These are phyloP conservation scores for Trypanosoma scelopori DNA, from an alignment of 208 protist genomes.

Conservation along the genomic window DNA sequence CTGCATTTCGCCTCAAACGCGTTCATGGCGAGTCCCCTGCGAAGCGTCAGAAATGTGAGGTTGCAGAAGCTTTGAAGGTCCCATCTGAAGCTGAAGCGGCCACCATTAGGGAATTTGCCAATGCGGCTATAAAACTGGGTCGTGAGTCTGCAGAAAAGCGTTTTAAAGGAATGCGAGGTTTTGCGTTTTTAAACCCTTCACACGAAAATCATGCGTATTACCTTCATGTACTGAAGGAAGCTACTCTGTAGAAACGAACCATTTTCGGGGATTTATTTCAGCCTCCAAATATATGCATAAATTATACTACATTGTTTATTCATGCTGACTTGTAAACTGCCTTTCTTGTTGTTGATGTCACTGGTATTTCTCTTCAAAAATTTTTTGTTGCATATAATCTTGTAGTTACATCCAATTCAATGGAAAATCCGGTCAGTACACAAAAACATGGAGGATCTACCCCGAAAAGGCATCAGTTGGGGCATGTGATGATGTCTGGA, in stretches of 20 bases:
- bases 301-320: neutral
- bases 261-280: conserved; percentile 23
- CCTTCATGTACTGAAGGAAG: conserved; percentile 42
- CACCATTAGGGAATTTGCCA: conserved; percentile 69
- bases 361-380: too few relatives aligned
- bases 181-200: conserved; percentile 71
- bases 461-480: neutral
- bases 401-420: neutral
- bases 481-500: conserved; percentile 6
- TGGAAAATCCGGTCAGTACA: neutral
- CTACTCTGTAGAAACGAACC: neutral
- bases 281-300: conserved; percentile 19
- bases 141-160: conserved; percentile 65
- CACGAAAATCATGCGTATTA: conserved; percentile 80
- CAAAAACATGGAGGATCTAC: neutral
- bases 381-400: conserved; percentile 25
- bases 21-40: conserved; percentile 3
- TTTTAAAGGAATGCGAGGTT: conserved; percentile 72
- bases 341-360: too few relatives aligned
- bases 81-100: conserved; percentile 51
- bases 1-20: conserved; percentile 36
- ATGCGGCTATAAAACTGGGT: conserved; percentile 53
- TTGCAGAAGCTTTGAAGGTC: conserved; percentile 37
- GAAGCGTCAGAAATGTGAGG: conserved; percentile 20
- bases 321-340: neutral